Evolutionary conservation across 805 yeast species (phyloP), one percentile per base, ranked within the genome.

Genomic region (Brettanomyces bruxellensis): DNA sequence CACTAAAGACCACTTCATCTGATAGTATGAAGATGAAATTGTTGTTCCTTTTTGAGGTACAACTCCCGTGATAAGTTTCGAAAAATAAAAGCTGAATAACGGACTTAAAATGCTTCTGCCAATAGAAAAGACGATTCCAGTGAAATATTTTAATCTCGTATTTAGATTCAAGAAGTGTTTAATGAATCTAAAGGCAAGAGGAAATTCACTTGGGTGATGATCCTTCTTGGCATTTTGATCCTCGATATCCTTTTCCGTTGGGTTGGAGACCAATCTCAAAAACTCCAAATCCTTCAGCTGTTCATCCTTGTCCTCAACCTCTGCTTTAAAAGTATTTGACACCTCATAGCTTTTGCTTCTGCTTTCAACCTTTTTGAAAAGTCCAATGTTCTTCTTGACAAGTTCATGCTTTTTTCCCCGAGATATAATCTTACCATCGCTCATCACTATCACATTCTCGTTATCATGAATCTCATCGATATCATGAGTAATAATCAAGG

Each of bases 401-500:
- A 78, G 49, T 2, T 66, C 64, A 3, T 47, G 41, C 47, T 71
- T 69, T 5, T 38, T 44, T 0, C 82, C 85, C 6, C 41, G 35
- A 51, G 76, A 79, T 1, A 61, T 58, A 1, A 86, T 69, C 5
- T 44, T 14, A 0, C 96, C 96, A 41, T 73, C 60, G 34, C 79
- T 75, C 62, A 93, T 60, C 4, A 82, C 51, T 39, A 75, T 68
- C 0, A 90, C 78, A 45, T 64, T 61, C 56, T 87, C 95, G n/a
- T 69, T 65, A 1, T 65, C 56, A 0, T 65, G 62, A 14, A 91
- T 81, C 34, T 79, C 79, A 9, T 68, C 58, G 25, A 78, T 62
- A 39, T 89, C 88, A 62, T 93, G 99, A 0, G 96, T 85, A 44
- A 91, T 71, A 3, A 88, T 65, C 13, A 93, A 73, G 0, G 97